Conservation (phyloP, 345 rosid genomes). For the Lumnitzera racemosa region DNA sequence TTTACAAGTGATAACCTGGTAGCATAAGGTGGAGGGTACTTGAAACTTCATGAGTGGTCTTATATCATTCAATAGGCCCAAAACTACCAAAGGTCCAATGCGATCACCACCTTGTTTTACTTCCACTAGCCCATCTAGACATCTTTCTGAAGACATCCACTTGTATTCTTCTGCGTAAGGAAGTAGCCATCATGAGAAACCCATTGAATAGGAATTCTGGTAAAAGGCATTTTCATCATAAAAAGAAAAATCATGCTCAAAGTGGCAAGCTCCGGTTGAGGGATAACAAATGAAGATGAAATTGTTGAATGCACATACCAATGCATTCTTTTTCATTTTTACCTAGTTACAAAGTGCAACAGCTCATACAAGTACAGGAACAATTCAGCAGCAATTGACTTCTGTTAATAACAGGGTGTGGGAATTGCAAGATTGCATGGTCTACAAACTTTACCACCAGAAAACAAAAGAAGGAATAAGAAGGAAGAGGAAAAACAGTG, state of each 20-base stretch:
- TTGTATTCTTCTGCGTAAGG: constrained; percentile 40
- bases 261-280: too few relatives aligned
- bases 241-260: neutral
- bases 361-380: neutral
- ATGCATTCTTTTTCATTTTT: neutral
- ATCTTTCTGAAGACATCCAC: constrained; percentile 62
- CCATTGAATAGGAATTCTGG: too few relatives aligned
- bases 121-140: constrained; percentile 40
- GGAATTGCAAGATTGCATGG: too few relatives aligned
- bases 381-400: too few relatives aligned
- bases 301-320: neutral
- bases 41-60: constrained; percentile 24
- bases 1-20: constrained; percentile 42
- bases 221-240: neutral
- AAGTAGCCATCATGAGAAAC: neutral
- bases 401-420: too few relatives aligned
- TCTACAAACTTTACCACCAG: too few relatives aligned
- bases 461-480: too few relatives aligned
- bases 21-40: constrained; percentile 30
- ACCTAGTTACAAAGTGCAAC: neutral
- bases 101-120: constrained; percentile 59
- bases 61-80: constrained; percentile 44
- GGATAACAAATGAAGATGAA: too few relatives aligned
- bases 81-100: constrained; percentile 46
- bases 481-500: neutral